phyloP scores from a whole-genome alignment of 768 basidiomycete species.

The Tephrocybe rancida region DNA sequence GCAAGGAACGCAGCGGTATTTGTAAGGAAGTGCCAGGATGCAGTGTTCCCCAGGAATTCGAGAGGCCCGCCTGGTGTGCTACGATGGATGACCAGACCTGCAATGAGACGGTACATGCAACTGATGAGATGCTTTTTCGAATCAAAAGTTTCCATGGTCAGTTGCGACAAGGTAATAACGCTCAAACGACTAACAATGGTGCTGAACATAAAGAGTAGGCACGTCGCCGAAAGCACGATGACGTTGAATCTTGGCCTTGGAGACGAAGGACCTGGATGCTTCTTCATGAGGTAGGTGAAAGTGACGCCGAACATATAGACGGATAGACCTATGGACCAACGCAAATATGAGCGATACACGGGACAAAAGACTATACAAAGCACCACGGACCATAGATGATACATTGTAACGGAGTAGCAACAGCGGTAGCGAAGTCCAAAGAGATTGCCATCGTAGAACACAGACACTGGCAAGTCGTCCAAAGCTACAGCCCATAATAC shows the following conservation, averaged over 20 bases:
- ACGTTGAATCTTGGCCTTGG: neutral
- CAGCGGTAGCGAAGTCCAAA: neutral
- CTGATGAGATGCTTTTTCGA: conserved; percentile 1
- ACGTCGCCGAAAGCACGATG: neutral
- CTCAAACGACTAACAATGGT: neutral
- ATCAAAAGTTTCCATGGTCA: neutral
- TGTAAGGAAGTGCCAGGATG: neutral
- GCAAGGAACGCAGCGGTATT: neutral
- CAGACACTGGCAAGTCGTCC: too few species aligned
- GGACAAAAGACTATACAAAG: neutral
- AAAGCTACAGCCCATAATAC: too few species aligned
- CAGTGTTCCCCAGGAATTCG: neutral
- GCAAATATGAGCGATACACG: neutral
- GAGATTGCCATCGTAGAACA: too few species aligned
- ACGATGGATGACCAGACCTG: neutral
- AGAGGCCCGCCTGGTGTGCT: neutral
- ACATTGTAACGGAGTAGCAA: neutral
- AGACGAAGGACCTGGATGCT: too few species aligned
- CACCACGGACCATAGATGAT: neutral
- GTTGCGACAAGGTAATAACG: neutral
- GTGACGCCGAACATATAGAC: neutral
- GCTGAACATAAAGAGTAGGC: neutral
- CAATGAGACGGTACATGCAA: conserved; percentile 1
- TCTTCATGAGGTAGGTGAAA: neutral
- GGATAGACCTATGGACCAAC: neutral